Conservation (phyloP, 768 basidiomycete species). For the Kwoniella dendrophila region DNA sequence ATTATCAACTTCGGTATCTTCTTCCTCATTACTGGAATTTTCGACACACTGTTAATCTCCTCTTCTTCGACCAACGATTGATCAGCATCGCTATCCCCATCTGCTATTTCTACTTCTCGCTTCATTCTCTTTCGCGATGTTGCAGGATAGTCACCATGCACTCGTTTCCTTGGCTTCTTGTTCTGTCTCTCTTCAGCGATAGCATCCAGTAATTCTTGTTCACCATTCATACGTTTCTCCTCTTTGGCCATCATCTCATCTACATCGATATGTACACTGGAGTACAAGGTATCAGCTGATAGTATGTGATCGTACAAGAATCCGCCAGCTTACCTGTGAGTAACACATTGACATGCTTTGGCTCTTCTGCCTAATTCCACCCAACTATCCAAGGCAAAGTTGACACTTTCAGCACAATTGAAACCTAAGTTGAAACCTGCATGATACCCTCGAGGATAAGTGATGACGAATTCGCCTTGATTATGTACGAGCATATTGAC, state of each 20-base stretch:
- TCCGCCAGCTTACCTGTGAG: slow-evolving; percentile 51
- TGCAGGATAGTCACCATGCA: slow-evolving; percentile 59
- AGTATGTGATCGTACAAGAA: not conserved
- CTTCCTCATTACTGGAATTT: slow-evolving; percentile 25
- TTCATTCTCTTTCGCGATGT: slow-evolving; percentile 19
- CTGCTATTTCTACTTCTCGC: not conserved
- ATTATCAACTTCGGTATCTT: slow-evolving; percentile 25
- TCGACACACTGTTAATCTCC: not conserved
- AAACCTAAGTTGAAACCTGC: slow-evolving; percentile 95
- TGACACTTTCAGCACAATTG: slow-evolving; percentile 96
- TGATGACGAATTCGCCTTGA: slow-evolving; percentile 93
- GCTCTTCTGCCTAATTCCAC: slow-evolving; percentile 82
- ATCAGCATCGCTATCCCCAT: not conserved
- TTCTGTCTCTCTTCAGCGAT: slow-evolving; percentile 29
- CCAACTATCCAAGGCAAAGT: slow-evolving; percentile 95
- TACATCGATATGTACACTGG: slow-evolving; percentile 89
- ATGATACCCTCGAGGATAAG: slow-evolving; percentile 92
- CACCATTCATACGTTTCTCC: slow-evolving; percentile 28
- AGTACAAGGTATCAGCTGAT: slow-evolving; percentile 15
- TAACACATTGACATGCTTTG: slow-evolving; percentile 56
- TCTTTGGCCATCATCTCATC: slow-evolving; percentile 74
- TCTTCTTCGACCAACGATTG: not conserved
- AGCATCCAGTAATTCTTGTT: slow-evolving; percentile 31
- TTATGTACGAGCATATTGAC: slow-evolving; percentile 90
- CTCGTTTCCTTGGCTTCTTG: slow-evolving; percentile 56